Evolutionary conservation across 805 yeast genomes (phyloP), one percentile per base, ranked within the genome.

Genomic region (Suhomyces sp.): DNA sequence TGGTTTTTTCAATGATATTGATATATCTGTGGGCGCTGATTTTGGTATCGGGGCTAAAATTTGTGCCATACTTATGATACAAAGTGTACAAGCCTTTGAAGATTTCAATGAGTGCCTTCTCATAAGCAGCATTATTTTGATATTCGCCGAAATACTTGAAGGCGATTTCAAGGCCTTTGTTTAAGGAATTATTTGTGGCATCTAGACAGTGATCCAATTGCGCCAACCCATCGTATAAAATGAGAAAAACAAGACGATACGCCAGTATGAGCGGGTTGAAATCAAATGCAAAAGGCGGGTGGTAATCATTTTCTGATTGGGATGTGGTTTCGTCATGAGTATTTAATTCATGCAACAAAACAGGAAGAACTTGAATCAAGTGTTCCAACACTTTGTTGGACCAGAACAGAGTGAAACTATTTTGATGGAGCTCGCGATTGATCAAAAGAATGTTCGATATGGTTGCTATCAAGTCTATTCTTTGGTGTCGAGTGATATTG

Each of bases 51-150:
- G 24, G n/a, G 4, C 29, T 29, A 12, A 44, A 27, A 15, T 44
- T 27, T 3, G 31, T 12, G 17, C 22, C 37, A 19, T 56, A 58
- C 46, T 63, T 62, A 48, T 65, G 67, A 45, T 61, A 59, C 43
- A 66, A 52, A 31, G 68, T 60, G 46, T 61, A 64, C 20, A 65
- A 51, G 15, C 66, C 59, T 50, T 67, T 67, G 46, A 65, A 53
- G 20, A 65, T 49, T 45, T 67, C 71, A n/a, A 53, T 46, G 20
- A 44, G 13, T 7, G 48, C 49, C 37, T 43, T 44, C 22, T 53
- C 44, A 40, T 31, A 53, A n/a, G 12, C 9, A 27, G 35, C 24
- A 52, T 54, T 50, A 51, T 49, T 24, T 51, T 37, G 17, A 24
- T 17, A 50, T 19, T 15, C 31, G 39, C 50, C 43, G 25, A 60